Base-by-base conservation (phyloP, 441 rosid species). In the Erysimum cheiri region DNA sequence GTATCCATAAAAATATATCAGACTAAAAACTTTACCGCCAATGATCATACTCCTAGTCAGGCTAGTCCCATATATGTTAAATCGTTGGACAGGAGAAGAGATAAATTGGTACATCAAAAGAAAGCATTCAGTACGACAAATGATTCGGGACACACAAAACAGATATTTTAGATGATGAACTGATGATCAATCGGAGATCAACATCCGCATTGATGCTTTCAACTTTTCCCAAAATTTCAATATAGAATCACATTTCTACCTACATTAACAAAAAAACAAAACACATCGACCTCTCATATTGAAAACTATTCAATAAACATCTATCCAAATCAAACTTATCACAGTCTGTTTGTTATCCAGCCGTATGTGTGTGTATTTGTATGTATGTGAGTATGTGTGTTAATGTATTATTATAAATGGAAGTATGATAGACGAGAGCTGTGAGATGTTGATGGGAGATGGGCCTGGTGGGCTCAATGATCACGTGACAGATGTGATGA, bases 401-500 rank as follows among this genome's bases (percentile, higher is more conserved):
- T 54, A 5, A 8, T 54, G 46, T n/a, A n/a, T n/a, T 62, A n/a
- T 50, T 29, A 64, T 58, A 59, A 66, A 73, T 73, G 48, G 67
- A 41, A 66, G 56, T 73, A 39, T 60, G 64, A 55, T 15, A 43
- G 46, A 31, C 29, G 49, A 60, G 70, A 69, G 78, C 66, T 69
- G 66, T 62, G 73, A 75, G 78, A 75, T 56, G 74, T 22, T 48
- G 78, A 75, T 43, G 14, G 19, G 19, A 55, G 60, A 69, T 75
- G 78, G 74, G 71, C 71, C 78, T 63, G 3, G 48, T 69, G 74
- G 78, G 70, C 70, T 70, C 47, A 62, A 47, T 0, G 33, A 61
- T 63, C 78, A 75, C 78, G 78, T 75, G 78, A 40, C 55, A 68
- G 70, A 48, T 55, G 58, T 56, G 66, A 48, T 75, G 66, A 65